phyloP scores from a whole-genome alignment of 2,329 filamentous ascomycete species.

The Fusarium buharicum region DNA sequence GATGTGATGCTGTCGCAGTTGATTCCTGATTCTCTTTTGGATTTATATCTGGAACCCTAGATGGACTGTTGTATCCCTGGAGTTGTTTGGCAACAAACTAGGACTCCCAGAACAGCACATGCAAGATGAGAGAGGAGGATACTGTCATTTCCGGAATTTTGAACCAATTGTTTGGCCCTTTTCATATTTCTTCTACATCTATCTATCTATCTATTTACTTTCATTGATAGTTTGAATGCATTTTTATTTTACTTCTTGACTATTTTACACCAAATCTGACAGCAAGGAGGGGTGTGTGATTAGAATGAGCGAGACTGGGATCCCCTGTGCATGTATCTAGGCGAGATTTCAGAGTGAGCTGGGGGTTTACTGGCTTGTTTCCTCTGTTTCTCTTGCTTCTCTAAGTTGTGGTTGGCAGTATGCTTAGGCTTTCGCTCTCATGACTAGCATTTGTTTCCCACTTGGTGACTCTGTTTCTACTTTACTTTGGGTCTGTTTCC shows the following conservation, averaged over 20 bases:
- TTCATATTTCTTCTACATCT: constrained; percentile 19
- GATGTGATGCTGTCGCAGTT: constrained; percentile 4
- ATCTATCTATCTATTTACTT: constrained; percentile 21
- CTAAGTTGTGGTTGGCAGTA: constrained; percentile 1
- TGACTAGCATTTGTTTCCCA: not conserved
- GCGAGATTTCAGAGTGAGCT: constrained; percentile 23
- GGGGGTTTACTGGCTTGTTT: constrained; percentile 15
- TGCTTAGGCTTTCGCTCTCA: not conserved
- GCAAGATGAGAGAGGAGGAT: constrained; percentile 31
- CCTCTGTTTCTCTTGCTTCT: constrained; percentile 6
- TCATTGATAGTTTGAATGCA: constrained; percentile 30
- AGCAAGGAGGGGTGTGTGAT: constrained; percentile 6
- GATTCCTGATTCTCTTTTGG: constrained; percentile 17
- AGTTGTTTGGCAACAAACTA: constrained; percentile 31
- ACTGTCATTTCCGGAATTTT: constrained; percentile 35
- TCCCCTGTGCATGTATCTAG: constrained; percentile 15
- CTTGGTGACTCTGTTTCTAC: not conserved
- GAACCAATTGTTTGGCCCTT: constrained; percentile 6
- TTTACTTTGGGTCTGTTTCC: not conserved
- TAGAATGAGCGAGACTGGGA: constrained; percentile 26
- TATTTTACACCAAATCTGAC: not conserved
- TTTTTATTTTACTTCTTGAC: constrained; percentile 12
- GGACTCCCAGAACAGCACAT: constrained; percentile 37
- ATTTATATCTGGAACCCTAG: constrained; percentile 28
- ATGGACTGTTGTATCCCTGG: constrained; percentile 35